phyloP scores from a whole-genome alignment of 345 rosid genomes.

The Heritiera littoralis region DNA sequence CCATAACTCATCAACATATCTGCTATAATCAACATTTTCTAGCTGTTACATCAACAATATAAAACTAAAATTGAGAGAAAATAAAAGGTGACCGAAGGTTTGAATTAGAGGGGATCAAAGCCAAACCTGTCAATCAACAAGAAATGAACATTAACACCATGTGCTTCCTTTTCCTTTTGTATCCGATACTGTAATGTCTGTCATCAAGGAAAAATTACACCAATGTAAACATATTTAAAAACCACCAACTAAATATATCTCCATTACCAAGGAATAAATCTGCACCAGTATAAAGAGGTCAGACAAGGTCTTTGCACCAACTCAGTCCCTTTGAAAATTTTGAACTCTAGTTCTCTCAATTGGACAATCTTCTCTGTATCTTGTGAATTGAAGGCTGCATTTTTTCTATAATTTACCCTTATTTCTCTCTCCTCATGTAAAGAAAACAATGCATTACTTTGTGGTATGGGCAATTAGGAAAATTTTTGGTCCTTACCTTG shows the following conservation, averaged over 20 bases:
- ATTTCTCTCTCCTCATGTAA: neutral
- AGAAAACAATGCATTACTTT: neutral
- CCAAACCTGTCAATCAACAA: slow-evolving; percentile 82
- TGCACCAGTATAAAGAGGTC: neutral
- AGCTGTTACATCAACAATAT: neutral
- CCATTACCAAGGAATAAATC: neutral
- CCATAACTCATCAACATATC: neutral
- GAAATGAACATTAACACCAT: slow-evolving; percentile 45
- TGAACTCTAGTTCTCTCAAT: neutral
- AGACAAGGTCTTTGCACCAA: neutral
- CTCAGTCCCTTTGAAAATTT: neutral
- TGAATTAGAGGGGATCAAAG: slow-evolving; percentile 16
- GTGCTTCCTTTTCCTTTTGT: slow-evolving; percentile 44
- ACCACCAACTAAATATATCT: neutral
- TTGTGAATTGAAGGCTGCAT: neutral
- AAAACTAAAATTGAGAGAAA: neutral
- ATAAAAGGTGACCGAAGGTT: neutral
- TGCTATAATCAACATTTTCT: neutral
- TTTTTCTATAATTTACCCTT: neutral
- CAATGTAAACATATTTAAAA: neutral
- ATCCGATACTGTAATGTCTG: slow-evolving; percentile 64
- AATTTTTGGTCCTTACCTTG: slow-evolving; percentile 47
- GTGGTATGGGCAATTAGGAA: neutral
- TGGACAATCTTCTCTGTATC: neutral
- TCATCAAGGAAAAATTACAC: slow-evolving; percentile 13